Evolutionary conservation across 2,329 filamentous ascomycete species (phyloP), one percentile per base, ranked within the genome.

Genomic region (Scytalidium sp.): DNA sequence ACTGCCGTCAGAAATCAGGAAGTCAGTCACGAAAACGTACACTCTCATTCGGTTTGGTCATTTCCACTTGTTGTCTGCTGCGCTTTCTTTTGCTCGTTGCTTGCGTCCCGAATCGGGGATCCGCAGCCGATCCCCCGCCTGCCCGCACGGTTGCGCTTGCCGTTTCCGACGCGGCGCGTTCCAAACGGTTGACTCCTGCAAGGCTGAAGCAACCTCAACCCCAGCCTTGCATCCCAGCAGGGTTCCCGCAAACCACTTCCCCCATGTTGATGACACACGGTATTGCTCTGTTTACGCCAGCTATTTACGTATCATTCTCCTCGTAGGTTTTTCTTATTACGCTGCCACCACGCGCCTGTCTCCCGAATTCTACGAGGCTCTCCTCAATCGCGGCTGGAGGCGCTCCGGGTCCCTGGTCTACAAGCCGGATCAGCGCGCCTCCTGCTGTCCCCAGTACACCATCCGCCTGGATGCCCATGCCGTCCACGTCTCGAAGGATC

Each of bases 381-480:
- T 94, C 32, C 71, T 93, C 41, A 81, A 91, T 66, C 81, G 87
- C 56, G 88, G 85, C 54, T 94, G 88, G 88, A 85, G 89, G 66
- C 79, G 88, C 55, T 91, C 84, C 32, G 84, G 80, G 15, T 81
- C 72, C 22, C 73, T 90, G 8, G 73, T 94, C 44, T 94, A 94
- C 69, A 83, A 89, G 53, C 88, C 89, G 13, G 87, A 94, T 67
- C 84, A 90, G 60, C 79, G 79, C 51, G 77, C 84, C 50, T 88
- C 90, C 54, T 99, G 94, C 63, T 99, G 94, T 67, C 91, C 92
- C 41, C 91, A 97, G 64, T 97, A 93, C 66, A 91, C 88, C 1
- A 84, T 94, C 47, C 83, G 88, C 43, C 74, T 92, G 19, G 86
- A 90, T 60, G 81, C 83, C 20, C 67, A 73, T 43, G 70, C 75